Evolutionary conservation across 1,139 yeast species (phyloP), one percentile per base, ranked within the genome.

Genomic region (Pichia sp.): DNA sequence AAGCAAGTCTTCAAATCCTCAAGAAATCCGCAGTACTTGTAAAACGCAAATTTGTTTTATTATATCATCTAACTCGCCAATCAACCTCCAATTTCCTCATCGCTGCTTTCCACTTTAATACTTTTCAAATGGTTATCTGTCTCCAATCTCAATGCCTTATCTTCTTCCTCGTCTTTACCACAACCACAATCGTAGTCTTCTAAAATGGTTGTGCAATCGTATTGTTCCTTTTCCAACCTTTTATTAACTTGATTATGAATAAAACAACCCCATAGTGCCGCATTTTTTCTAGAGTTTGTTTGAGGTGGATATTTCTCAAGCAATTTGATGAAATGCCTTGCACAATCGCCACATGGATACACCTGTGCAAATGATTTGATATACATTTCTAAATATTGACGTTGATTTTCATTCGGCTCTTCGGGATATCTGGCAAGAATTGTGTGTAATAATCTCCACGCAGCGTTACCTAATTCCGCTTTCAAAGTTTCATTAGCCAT

Each of bases 101-200:
- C 36, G 36, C 26, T 6, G 8, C 26, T 11, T n/a, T 34, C 36
- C 23, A 34, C 36, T 31, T 2, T 61, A 36, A 75, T 69, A 39
- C 66, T 62, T 42, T 68, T 60, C 53, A 73, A 60, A 55, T 72
- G 74, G 33, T 8, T 8, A 11, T 31, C 33, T 31, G 33, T 11
- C 11, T 31, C 33, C 11, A 8, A 8, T 8, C 10, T 68, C 69
- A 29, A 64, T 50, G 31, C 64, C 23, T 35, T 60, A 46, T 72
- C 71, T 41, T 62, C 77, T 11, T 57, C 66, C 44, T 69, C 78
- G 49, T 82, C 92, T 8, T 68, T 78, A 3, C 94, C 96, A 65
- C 98, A 92, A 0, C 98, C 98, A 69, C 98, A 92, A 56, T 88
- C 95, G 64, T 92, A 92, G 62, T 86, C 94, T 56, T 86, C 95